Percentiles rank a stretch among this genome's conserved stretches.
Conservation (phyloP, 257 asterid genomes). For the Solanum verrucosum region DNA sequence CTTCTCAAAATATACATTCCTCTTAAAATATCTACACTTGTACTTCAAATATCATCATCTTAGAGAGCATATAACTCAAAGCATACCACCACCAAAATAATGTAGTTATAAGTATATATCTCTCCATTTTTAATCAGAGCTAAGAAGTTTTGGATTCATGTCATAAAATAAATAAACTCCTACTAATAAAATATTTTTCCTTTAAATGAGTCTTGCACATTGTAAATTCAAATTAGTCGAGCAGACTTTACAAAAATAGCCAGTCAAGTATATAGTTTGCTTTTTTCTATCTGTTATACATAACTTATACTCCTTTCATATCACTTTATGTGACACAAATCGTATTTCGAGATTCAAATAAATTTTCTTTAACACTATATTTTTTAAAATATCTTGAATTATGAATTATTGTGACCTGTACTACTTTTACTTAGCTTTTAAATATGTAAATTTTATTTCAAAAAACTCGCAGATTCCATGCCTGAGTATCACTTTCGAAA, state of each 20-base stretch:
- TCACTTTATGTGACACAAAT: not conserved
- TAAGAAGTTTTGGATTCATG: not conserved
- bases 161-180: not conserved
- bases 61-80: not conserved
- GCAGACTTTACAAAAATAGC: no score
- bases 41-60: not conserved
- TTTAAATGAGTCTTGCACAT: not conserved
- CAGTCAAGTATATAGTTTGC: no score
- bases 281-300: no score
- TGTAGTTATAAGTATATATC: not conserved
- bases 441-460: no score
- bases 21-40: not conserved
- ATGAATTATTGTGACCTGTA: no score
- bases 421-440: not conserved
- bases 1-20: not conserved
- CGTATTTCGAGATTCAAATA: no score
- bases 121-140: not conserved
- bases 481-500: not conserved
- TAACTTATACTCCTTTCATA: no score
- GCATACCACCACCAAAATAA: not conserved
- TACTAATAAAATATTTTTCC: fast-evolving
- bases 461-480: not conserved
- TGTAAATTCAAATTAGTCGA: not conserved
- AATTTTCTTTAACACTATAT: not conserved
- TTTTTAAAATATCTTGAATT: not conserved